These are phyloP conservation scores for Proliferodiscus dingleyae DNA, from an alignment of 2,329 filamentous ascomycete genomes.

Conservation along the genomic window DNA sequence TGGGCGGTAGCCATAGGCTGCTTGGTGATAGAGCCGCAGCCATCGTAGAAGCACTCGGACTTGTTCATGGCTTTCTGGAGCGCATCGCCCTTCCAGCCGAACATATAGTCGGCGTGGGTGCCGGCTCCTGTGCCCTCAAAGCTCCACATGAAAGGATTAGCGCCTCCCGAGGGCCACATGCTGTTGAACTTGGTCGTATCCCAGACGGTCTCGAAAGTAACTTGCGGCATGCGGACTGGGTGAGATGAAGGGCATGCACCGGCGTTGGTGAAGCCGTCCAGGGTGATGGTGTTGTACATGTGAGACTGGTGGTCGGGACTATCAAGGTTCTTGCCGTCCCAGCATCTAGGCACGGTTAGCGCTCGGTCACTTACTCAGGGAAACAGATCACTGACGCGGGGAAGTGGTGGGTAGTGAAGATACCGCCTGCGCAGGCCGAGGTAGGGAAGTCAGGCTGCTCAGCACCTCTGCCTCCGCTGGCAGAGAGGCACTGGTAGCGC, in stretches of 20 bases:
- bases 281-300: constrained; percentile 26
- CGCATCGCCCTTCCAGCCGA: not conserved
- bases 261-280: constrained; percentile 15
- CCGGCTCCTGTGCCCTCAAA: not conserved
- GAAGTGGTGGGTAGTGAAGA: constrained; percentile 32
- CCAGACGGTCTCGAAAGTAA: constrained; percentile 47
- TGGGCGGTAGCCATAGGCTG: too few relatives aligned
- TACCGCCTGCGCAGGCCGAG: constrained; percentile 28
- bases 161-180: constrained; percentile 40
- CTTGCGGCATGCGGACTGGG: constrained; percentile 43
- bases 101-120: not conserved
- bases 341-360: constrained; percentile 15
- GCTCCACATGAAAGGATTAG: constrained; percentile 34
- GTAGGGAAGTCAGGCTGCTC: constrained; percentile 12
- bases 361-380: not conserved
- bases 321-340: constrained; percentile 20
- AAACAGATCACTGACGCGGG: constrained; percentile 13
- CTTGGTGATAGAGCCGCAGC: too few relatives aligned
- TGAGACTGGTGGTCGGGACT: constrained; percentile 19
- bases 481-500: constrained; percentile 12
- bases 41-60: too few relatives aligned
- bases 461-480: constrained; percentile 8
- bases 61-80: not conserved
- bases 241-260: constrained; percentile 27
- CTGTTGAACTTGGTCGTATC: constrained; percentile 38